phyloP scores from a whole-genome alignment of 164 flowering plant species.

The Vitis riparia region DNA sequence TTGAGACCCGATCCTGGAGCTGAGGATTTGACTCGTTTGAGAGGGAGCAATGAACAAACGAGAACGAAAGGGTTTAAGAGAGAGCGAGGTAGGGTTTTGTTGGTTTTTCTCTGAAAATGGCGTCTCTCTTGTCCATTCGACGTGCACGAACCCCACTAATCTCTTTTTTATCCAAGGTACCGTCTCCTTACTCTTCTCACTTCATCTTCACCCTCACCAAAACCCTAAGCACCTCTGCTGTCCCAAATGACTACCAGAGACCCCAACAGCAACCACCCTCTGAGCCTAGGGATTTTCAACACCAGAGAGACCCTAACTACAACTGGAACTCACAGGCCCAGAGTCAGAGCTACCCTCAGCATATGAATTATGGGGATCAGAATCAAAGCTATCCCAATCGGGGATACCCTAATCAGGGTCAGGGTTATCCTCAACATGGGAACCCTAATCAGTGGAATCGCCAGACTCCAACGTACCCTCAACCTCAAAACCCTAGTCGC shows the following conservation, averaged over 20 bases:
- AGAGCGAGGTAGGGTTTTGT: background rate
- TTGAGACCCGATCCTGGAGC: too few species aligned
- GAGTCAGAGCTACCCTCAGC: slow-evolving; percentile 17
- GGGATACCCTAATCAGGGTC: slow-evolving; percentile 23
- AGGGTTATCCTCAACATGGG: slow-evolving; percentile 7
- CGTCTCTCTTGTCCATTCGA: slow-evolving; percentile 32
- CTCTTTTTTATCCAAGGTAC: slow-evolving; percentile 25
- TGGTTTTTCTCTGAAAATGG: slow-evolving; percentile 16
- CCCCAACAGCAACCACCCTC: slow-evolving; percentile 13
- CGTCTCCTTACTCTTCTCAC: slow-evolving; percentile 10
- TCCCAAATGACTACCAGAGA: slow-evolving; percentile 28
- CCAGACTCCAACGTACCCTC: slow-evolving; percentile 13
- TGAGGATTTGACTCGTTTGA: too few species aligned
- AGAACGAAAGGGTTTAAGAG: too few species aligned
- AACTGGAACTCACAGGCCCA: slow-evolving; percentile 25
- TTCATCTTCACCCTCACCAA: slow-evolving; percentile 15
- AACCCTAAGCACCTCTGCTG: slow-evolving; percentile 37
- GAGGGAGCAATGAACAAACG: too few species aligned
- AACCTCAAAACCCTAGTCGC: slow-evolving; percentile 13
- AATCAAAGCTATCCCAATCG: slow-evolving; percentile 11
- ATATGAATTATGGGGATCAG: slow-evolving; percentile 16
- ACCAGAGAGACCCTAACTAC: slow-evolving; percentile 7
- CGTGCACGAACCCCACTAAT: slow-evolving; percentile 19
- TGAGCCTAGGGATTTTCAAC: slow-evolving; percentile 22
- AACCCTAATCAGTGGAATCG: slow-evolving; percentile 1